phyloP scores from a whole-genome alignment of 192 early-diverging fungal genomes.

The Umbelopsis vinacea region DNA sequence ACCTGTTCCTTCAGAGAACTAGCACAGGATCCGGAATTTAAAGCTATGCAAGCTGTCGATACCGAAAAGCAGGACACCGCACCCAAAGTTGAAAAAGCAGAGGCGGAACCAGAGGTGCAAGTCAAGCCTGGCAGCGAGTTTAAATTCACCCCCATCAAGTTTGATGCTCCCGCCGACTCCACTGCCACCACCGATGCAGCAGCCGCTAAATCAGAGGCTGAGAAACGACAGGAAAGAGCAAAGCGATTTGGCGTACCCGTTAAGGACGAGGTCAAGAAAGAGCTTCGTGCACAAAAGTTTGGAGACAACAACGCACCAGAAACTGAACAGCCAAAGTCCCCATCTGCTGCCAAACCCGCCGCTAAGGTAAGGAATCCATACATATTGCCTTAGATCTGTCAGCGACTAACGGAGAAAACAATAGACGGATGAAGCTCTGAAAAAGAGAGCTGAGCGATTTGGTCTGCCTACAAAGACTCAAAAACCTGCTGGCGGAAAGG shows the following conservation, averaged over 20 bases:
- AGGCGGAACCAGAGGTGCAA: conserved; percentile 2
- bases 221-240: conserved; percentile 33
- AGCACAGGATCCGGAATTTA: conserved; percentile 16
- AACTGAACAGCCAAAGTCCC: conserved; percentile 18
- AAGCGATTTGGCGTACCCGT: conserved; percentile 55
- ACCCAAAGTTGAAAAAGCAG: background rate
- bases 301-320: conserved; percentile 37
- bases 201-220: conserved; percentile 36
- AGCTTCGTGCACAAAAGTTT: conserved; percentile 60
- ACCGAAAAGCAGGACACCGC: conserved; percentile 5
- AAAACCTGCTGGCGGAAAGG: conserved; percentile 16
- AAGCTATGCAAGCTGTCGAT: conserved; percentile 14
- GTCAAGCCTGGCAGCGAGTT: conserved; percentile 42
- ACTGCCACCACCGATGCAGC: conserved; percentile 15
- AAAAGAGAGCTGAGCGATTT: conserved; percentile 58
- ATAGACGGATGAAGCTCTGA: conserved; percentile 55
- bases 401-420: background rate
- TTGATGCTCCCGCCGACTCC: conserved; percentile 32
- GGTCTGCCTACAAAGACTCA: conserved; percentile 37
- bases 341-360: background rate
- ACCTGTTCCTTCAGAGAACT: background rate
- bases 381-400: background rate
- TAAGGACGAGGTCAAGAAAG: conserved; percentile 51
- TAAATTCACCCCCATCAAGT: conserved; percentile 44
- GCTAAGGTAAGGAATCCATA: background rate